A percentile compares a stretch with the other conserved stretches of the same genome.
These are phyloP conservation scores for Rhododendron molle DNA, from an alignment of 148 eudicot genomes.

Conservation along the genomic window DNA sequence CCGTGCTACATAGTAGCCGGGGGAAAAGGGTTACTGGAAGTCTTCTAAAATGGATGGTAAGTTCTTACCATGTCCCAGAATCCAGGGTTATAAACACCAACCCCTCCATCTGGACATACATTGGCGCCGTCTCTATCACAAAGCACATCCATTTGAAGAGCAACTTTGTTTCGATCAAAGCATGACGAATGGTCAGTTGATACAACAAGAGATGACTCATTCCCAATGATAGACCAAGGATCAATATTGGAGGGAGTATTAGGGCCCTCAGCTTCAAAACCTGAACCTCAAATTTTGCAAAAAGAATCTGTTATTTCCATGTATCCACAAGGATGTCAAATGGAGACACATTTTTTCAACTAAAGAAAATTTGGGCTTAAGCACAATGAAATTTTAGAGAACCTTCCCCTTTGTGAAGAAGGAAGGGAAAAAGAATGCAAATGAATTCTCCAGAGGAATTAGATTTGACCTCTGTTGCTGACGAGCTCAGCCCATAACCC, in stretches of 20 bases:
- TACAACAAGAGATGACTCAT: constrained; percentile 50
- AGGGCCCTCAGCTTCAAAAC: constrained; percentile 84
- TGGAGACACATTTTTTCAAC: neutral
- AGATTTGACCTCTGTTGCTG: constrained; percentile 64
- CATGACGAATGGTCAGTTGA: constrained; percentile 85
- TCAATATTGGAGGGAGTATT: constrained; percentile 66
- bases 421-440: neutral
- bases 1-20: neutral
- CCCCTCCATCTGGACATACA: constrained; percentile 77
- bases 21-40: neutral
- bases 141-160: constrained; percentile 77
- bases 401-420: neutral
- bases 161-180: constrained; percentile 81
- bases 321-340: neutral
- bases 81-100: constrained; percentile 93
- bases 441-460: neutral
- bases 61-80: constrained; percentile 95
- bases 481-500: constrained; percentile 98
- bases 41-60: neutral
- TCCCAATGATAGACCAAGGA: constrained; percentile 86
- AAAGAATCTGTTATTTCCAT: neutral
- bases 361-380: neutral
- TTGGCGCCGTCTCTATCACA: constrained; percentile 53
- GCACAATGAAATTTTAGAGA: neutral
- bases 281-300: constrained; percentile 31